These are phyloP conservation scores for Silene conica DNA, from an alignment of 148 eudicot species.

Conservation along the genomic window DNA sequence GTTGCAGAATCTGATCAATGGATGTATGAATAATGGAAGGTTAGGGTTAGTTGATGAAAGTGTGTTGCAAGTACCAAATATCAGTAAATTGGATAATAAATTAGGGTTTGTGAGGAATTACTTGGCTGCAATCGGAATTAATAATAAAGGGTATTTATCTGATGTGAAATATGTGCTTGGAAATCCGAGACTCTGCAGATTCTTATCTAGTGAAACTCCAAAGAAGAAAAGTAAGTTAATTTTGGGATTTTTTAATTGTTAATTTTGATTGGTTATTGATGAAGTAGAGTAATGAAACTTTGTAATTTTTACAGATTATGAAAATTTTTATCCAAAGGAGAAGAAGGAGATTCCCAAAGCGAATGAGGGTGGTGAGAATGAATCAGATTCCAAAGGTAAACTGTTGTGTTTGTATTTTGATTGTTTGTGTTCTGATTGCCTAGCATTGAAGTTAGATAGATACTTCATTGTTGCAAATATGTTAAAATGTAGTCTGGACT, in stretches of 20 bases:
- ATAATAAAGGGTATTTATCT: constrained; percentile 33
- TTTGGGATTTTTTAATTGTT: not conserved
- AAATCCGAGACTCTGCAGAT: constrained; percentile 49
- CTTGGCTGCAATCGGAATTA: constrained; percentile 47
- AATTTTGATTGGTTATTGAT: constrained; percentile 5
- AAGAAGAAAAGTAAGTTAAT: constrained; percentile 67
- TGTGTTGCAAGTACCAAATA: constrained; percentile 20
- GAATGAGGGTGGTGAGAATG: constrained; percentile 40
- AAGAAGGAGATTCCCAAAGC: constrained; percentile 83
- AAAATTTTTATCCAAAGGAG: constrained; percentile 71
- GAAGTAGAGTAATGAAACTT: not conserved
- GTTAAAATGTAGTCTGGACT: not conserved
- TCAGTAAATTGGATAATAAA: constrained; percentile 30
- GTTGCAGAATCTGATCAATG: constrained; percentile 56
- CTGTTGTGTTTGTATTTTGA: not conserved
- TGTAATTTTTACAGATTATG: constrained; percentile 48
- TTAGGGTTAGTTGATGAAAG: constrained; percentile 26
- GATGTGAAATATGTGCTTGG: constrained; percentile 42
- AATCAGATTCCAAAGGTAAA: constrained; percentile 68
- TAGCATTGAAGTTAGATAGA: not conserved
- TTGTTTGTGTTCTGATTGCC: not conserved
- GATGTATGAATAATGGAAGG: constrained; percentile 36
- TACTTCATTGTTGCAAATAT: not conserved
- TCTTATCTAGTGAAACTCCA: constrained; percentile 66
- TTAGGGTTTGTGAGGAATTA: constrained; percentile 65